phyloP scores from a whole-genome alignment of 306 rosid genomes.

The Arachis stenosperma region DNA sequence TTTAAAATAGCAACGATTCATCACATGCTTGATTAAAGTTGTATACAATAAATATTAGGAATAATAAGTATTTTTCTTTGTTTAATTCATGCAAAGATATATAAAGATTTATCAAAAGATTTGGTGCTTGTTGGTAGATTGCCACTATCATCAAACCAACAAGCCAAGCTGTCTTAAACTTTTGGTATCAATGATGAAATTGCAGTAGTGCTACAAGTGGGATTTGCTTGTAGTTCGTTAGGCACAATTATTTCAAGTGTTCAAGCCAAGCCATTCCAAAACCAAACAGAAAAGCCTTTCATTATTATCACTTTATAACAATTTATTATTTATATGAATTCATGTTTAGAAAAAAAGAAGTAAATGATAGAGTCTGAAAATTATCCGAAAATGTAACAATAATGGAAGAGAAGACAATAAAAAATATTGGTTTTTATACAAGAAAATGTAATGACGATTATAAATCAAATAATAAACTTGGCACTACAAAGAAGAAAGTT shows the following conservation, averaged over 20 bases:
- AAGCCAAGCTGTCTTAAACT: conserved; percentile 40
- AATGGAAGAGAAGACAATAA: too few relatives aligned
- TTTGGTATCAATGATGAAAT: conserved; percentile 20
- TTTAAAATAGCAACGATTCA: background rate
- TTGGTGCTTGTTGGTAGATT: conserved; percentile 2
- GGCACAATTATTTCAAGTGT: conserved; percentile 32
- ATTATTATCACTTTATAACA: background rate
- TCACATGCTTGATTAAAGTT: background rate
- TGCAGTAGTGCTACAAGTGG: conserved; percentile 16
- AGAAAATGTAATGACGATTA: background rate
- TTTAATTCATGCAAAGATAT: background rate
- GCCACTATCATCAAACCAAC: background rate
- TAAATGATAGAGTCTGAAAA: background rate
- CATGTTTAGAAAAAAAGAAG: background rate
- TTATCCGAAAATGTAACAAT: background rate
- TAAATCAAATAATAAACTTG: conserved; percentile 18
- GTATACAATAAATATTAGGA: background rate
- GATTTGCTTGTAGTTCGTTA: conserved; percentile 33
- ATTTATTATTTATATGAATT: background rate
- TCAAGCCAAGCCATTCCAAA: conserved; percentile 34
- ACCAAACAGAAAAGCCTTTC: conserved; percentile 14
- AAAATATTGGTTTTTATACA: too few relatives aligned
- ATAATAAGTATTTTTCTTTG: background rate
- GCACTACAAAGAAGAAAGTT: conserved; percentile 24
- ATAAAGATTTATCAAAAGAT: background rate